A percentile compares a stretch with the other conserved stretches of the same genome.
These are phyloP conservation scores for Tolypocladium paradoxum DNA, from an alignment of 2,329 filamentous ascomycete genomes.

Conservation along the genomic window DNA sequence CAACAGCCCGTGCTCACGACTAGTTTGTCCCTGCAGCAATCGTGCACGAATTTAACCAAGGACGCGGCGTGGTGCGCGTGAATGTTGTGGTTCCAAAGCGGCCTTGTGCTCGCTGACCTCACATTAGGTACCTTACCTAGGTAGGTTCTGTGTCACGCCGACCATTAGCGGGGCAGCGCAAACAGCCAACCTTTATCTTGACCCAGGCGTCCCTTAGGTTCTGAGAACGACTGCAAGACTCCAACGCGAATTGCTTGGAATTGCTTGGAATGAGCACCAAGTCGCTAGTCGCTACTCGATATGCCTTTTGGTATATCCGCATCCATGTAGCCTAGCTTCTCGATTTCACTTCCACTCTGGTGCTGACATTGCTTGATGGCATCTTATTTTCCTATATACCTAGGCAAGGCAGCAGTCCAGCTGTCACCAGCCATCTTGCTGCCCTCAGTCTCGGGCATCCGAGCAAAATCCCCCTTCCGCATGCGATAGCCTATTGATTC, in stretches of 20 bases:
- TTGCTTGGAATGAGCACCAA: no score
- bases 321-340: no score
- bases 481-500: not conserved
- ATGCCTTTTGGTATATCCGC: no score
- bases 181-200: not conserved
- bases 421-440: not conserved
- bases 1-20: not conserved
- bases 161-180: not conserved
- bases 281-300: no score
- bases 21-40: not conserved
- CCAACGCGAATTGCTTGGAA: no score
- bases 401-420: not conserved
- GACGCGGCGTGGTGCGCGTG: not conserved
- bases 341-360: not conserved
- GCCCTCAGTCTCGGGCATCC: not conserved
- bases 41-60: not conserved
- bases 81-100: not conserved
- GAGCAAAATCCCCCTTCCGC: not conserved
- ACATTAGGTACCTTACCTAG: no score
- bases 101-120: not conserved
- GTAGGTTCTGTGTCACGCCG: conserved; percentile 4
- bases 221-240: no score
- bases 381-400: not conserved
- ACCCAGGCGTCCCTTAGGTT: no score
- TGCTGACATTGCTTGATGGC: not conserved